Percentiles rank a stretch among this genome's conserved stretches.
Conservation (phyloP, 208 protist species). For the Leptomonas pyrrhocoris region DNA sequence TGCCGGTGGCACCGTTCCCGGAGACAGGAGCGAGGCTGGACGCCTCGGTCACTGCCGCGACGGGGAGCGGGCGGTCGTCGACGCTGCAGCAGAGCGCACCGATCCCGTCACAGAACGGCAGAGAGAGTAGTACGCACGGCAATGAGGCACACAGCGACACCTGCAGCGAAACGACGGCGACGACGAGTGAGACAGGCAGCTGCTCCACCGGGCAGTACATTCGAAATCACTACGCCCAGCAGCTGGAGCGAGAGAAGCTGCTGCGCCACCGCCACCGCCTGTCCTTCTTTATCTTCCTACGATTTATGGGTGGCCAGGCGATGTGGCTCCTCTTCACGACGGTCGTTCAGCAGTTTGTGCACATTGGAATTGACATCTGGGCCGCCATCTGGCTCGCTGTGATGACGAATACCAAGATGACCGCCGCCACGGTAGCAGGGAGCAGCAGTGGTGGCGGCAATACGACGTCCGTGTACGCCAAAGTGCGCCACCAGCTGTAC, state of each 20-base stretch:
- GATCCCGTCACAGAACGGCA: neutral
- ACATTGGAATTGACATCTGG: conserved; percentile 52
- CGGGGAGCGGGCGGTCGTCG: conserved; percentile 6
- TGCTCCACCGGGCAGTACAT: conserved; percentile 26
- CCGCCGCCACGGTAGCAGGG: neutral
- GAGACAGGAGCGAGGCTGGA: neutral
- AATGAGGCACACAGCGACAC: neutral
- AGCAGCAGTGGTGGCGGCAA: neutral
- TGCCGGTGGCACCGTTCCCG: neutral
- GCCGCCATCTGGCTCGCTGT: conserved; percentile 48
- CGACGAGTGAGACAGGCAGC: conserved; percentile 18
- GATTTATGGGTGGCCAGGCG: conserved; percentile 55
- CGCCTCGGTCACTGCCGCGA: neutral
- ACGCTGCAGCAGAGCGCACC: neutral
- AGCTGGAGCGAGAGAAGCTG: conserved; percentile 27
- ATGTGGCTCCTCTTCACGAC: conserved; percentile 46
- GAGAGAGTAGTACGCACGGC: neutral
- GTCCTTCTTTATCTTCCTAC: conserved; percentile 34
- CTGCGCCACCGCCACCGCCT: conserved; percentile 28
- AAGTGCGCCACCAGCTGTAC: conserved; percentile 8
- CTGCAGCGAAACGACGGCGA: neutral
- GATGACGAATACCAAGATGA: conserved; percentile 17
- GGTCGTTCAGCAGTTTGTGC: conserved; percentile 46
- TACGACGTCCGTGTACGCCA: neutral
- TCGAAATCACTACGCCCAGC: conserved; percentile 25